phyloP scores from a whole-genome alignment of 2,329 filamentous ascomycete species.

The Chaetomium globosum region DNA sequence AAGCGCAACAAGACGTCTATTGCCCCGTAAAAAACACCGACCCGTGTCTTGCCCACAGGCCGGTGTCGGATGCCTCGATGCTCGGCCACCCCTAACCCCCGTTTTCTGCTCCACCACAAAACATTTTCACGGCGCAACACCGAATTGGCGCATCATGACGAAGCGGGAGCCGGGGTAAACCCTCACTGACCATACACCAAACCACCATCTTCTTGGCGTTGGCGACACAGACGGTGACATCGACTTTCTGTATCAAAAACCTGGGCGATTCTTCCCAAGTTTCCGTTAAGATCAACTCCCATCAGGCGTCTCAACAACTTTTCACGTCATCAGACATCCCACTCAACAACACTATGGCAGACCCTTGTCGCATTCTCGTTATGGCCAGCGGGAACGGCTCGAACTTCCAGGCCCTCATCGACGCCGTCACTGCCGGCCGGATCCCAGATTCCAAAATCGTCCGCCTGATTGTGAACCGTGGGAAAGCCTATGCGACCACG shows the following conservation, averaged over 20 bases:
- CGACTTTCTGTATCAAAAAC: neutral
- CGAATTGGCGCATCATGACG: constrained; percentile 26
- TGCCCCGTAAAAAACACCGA: neutral
- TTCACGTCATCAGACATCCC: neutral
- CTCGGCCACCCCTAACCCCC: constrained; percentile 18
- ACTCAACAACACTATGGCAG: constrained; percentile 22
- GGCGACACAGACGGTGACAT: neutral
- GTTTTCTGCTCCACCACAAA: neutral
- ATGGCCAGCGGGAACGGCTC: constrained; percentile 74
- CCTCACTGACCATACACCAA: neutral
- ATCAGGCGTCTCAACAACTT: neutral
- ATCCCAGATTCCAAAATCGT: constrained; percentile 51
- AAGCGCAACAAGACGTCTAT: neutral
- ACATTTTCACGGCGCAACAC: constrained; percentile 19
- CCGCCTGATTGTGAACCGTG: constrained; percentile 53
- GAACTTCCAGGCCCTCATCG: constrained; percentile 75
- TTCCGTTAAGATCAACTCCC: neutral
- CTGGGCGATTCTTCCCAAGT: neutral
- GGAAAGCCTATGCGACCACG: constrained; percentile 50
- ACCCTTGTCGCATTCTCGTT: constrained; percentile 60
- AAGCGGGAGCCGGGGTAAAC: neutral
- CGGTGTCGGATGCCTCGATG: constrained; percentile 7
- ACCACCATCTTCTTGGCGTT: neutral
- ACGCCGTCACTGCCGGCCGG: constrained; percentile 47
- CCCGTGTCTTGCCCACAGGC: neutral